Evolutionary conservation across 2,329 filamentous ascomycete genomes (phyloP).

Genomic region (Paradendryphiella salina): DNA sequence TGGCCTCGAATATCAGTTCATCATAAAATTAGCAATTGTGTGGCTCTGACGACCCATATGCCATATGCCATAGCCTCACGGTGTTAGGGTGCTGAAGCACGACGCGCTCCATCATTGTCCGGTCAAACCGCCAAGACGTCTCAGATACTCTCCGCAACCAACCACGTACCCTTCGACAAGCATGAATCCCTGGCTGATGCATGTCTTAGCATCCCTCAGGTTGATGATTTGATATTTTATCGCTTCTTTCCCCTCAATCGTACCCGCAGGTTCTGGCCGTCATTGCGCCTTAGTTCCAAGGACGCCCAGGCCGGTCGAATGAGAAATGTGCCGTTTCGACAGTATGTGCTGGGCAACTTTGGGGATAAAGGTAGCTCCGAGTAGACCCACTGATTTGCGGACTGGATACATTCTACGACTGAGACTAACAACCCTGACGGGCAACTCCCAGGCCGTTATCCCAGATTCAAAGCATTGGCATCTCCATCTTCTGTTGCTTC

Average conservation of each 20-base stretch:
- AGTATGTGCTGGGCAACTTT: slow-evolving; percentile 6
- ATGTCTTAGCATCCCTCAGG: slow-evolving; percentile 5
- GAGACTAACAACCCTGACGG: slow-evolving; percentile 22
- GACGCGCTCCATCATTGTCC: slow-evolving; percentile 27
- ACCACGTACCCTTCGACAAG: slow-evolving; percentile 15
- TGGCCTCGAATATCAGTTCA: not conserved
- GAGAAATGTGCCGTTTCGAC: slow-evolving; percentile 20
- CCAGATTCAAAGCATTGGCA: slow-evolving; percentile 38
- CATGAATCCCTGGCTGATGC: slow-evolving; percentile 3
- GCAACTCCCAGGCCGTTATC: slow-evolving; percentile 22
- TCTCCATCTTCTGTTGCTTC: slow-evolving; percentile 29
- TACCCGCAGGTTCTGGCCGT: slow-evolving; percentile 16
- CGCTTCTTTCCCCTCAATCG: slow-evolving; percentile 12
- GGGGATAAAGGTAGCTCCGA: slow-evolving; percentile 13
- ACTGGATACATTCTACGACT: slow-evolving; percentile 34
- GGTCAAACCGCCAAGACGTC: slow-evolving; percentile 36
- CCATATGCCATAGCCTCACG: slow-evolving; percentile 1
- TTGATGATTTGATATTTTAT: not conserved
- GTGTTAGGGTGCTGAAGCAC: slow-evolving; percentile 25
- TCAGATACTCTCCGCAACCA: slow-evolving; percentile 24
- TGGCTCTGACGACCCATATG: slow-evolving; percentile 6
- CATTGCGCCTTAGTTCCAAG: slow-evolving; percentile 30
- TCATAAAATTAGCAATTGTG: not conserved
- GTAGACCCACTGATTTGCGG: slow-evolving; percentile 20
- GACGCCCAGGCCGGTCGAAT: slow-evolving; percentile 25